Evolutionary conservation across 2,329 filamentous ascomycete genomes (phyloP), one percentile per base, ranked within the genome.

Genomic region (Aspergillus quadrilineatus): DNA sequence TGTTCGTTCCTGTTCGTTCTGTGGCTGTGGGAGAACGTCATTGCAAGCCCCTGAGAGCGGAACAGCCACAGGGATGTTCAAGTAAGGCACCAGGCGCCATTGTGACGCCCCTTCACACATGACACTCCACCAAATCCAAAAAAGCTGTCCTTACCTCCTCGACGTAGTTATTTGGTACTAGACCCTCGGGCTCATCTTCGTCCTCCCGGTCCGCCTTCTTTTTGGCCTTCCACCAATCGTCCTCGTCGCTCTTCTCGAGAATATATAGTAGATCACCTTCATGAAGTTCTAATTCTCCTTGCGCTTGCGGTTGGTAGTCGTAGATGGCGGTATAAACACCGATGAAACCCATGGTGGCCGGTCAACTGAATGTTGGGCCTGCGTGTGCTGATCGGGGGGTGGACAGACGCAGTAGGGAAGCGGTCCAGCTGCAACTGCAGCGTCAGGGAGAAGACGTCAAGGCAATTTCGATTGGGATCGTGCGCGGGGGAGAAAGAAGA

Each of bases 191-290:
- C 75, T 97, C 92, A 43, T 96, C 92, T 42, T 96, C 92, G 43
- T 96, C 92, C 37, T 92, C 89, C 28, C 80, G 82, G 32, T 84
- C 84, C 62, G 92, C 91, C 78, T 88, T 90, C 81, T 95, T 96
- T 81, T 96, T 96, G 47, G 89, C 91, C 74, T 88, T 94, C 94
- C 94, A 97, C 94, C 94, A 97, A 71, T 91, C 86, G 73, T 89
- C 88, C 14, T 89, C 86, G 50, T 77, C 73, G 62, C 85, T 89
- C 78, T 95, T 95, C 67, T 96, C 90, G 56, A 96, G 77, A 56
- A 97, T 82, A 75, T 92, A 97, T 58, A 97, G 85, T 61, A 97
- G 73, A 75, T 97, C 93, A 57, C 92, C 92, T 69, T 97, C 92
- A 55, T 78, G 80, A 67, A 97, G 89, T 62, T 87, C 83, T 59